These are phyloP conservation scores for Curvularia hawaiiensis DNA, from an alignment of 2,329 filamentous ascomycete species.

Conservation along the genomic window DNA sequence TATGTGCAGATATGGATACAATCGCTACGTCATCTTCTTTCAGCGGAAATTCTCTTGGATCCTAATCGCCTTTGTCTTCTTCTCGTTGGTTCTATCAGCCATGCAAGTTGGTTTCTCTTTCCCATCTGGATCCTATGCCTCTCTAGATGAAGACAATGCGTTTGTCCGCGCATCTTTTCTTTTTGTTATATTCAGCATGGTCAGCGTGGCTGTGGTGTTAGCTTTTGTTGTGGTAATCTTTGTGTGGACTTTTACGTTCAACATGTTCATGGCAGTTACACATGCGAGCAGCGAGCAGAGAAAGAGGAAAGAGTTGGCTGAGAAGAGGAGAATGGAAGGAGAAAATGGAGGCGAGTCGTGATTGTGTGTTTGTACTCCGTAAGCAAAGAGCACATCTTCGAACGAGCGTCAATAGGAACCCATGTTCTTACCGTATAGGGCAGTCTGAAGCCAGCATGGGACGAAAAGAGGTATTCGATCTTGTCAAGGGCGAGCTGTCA, in stretches of 20 bases:
- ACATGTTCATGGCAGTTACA: conserved; percentile 44
- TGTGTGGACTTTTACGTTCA: conserved; percentile 41
- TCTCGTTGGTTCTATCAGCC: conserved; percentile 43
- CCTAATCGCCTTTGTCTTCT: conserved; percentile 46
- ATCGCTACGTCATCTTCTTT: conserved; percentile 48
- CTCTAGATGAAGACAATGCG: conserved; percentile 24
- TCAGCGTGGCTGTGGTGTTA: conserved; percentile 37
- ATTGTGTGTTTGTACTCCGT: not conserved
- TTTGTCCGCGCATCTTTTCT: conserved; percentile 39
- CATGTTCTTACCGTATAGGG: not conserved
- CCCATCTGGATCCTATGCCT: not conserved
- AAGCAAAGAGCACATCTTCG: not conserved
- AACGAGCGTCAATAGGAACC: not conserved
- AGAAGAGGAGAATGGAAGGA: conserved; percentile 7
- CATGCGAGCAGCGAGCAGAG: conserved; percentile 46
- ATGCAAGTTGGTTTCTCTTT: conserved; percentile 45
- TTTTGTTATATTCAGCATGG: conserved; percentile 46
- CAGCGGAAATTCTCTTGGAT: conserved; percentile 47
- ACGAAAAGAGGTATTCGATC: not conserved
- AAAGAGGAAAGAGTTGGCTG: conserved; percentile 21
- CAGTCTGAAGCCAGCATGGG: not conserved
- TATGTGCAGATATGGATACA: conserved; percentile 42
- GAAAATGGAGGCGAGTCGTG: not conserved
- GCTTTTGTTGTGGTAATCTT: conserved; percentile 37
- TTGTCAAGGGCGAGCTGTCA: not conserved